Conservation (phyloP, 257 asterid genomes). For the Jacaranda mimosifolia region DNA sequence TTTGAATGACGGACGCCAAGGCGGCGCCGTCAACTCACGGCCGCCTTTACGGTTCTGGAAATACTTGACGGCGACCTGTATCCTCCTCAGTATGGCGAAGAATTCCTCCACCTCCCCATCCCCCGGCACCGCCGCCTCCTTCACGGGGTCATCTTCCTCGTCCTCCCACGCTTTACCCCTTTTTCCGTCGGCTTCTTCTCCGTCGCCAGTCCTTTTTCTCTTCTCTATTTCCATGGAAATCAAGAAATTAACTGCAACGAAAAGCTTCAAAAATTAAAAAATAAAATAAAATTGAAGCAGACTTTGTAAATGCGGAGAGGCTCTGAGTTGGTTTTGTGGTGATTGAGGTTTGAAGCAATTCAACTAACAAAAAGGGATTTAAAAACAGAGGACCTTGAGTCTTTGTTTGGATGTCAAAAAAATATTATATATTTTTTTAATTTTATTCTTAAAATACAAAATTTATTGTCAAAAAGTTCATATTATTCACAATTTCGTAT, state of each 20-base stretch:
- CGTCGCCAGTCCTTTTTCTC: slow-evolving; percentile 22
- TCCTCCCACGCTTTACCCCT: slow-evolving; percentile 8
- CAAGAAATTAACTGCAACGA: neutral
- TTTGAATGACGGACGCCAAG: slow-evolving; percentile 36
- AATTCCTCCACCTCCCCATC: slow-evolving; percentile 66
- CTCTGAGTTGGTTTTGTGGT: neutral
- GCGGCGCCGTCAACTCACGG: slow-evolving; percentile 18
- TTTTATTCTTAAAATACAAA: too few relatives aligned
- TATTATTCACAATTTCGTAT: too few relatives aligned
- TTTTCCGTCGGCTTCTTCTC: slow-evolving; percentile 24
- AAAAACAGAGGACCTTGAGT: neutral
- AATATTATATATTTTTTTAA: too few relatives aligned
- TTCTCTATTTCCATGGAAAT: slow-evolving; percentile 33
- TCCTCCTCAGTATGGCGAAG: slow-evolving; percentile 51
- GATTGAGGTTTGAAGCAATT: neutral
- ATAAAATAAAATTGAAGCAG: neutral
- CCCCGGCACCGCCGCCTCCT: slow-evolving; percentile 22
- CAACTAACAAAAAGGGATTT: neutral
- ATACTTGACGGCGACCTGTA: slow-evolving; percentile 45
- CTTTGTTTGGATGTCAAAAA: too few relatives aligned
- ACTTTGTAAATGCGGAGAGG: neutral
- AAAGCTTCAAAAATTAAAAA: neutral
- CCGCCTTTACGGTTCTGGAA: slow-evolving; percentile 32
- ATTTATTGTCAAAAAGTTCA: too few relatives aligned
- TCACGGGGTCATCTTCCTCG: neutral